These are phyloP conservation scores for Exophiala calicioides DNA, from an alignment of 2,329 filamentous ascomycete species.

Conservation along the genomic window DNA sequence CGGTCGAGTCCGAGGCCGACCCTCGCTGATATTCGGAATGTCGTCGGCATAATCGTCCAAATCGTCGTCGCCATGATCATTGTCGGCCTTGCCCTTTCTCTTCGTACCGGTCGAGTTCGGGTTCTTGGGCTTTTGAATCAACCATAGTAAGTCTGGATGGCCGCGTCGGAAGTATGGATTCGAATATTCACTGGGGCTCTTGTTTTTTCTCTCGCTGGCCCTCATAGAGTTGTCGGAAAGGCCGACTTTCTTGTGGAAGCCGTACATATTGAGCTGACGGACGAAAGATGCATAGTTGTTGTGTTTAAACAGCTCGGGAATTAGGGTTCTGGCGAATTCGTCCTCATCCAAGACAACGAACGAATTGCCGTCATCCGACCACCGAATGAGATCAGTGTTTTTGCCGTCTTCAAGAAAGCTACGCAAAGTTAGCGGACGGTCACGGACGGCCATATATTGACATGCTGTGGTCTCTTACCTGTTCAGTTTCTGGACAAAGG, in stretches of 20 bases:
- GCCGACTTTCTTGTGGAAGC: slow-evolving; percentile 71
- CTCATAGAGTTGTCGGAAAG: slow-evolving; percentile 97
- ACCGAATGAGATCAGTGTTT: slow-evolving; percentile 92
- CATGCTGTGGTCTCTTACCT: slow-evolving; percentile 63
- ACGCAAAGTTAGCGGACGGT: slow-evolving; percentile 12
- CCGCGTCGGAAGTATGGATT: slow-evolving; percentile 95
- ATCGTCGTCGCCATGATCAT: slow-evolving; percentile 68
- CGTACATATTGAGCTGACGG: slow-evolving; percentile 68
- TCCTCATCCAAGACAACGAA: slow-evolving; percentile 97
- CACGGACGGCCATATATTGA: background rate
- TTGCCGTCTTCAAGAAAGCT: slow-evolving; percentile 93
- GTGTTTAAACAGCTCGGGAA: slow-evolving; percentile 76
- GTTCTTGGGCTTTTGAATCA: slow-evolving; percentile 93
- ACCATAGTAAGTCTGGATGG: slow-evolving; percentile 87
- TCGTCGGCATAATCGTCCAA: slow-evolving; percentile 58
- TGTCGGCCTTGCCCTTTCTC: slow-evolving; percentile 50
- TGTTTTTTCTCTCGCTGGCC: slow-evolving; percentile 93
- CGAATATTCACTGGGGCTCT: slow-evolving; percentile 96
- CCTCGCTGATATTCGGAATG: slow-evolving; percentile 32
- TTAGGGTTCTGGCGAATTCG: slow-evolving; percentile 73
- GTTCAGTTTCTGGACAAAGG: slow-evolving; percentile 96
- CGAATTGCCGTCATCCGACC: slow-evolving; percentile 94
- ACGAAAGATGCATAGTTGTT: slow-evolving; percentile 80
- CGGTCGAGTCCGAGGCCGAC: slow-evolving; percentile 38
- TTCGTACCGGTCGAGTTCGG: slow-evolving; percentile 57